Evolutionary conservation across 441 rosid species (phyloP).

Genomic region (Aquilaria agallochum): DNA sequence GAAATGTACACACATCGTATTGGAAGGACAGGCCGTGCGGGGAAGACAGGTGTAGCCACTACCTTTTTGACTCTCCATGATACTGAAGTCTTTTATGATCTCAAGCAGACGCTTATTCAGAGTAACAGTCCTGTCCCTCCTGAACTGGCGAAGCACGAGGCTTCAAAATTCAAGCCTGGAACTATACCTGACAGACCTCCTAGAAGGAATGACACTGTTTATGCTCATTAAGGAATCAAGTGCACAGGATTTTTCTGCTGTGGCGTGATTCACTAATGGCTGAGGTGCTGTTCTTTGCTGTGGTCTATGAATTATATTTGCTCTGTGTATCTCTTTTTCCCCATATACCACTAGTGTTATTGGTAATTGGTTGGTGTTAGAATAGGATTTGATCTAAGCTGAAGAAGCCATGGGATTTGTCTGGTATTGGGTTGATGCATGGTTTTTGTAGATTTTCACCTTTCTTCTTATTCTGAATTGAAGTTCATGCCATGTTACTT

Average conservation of each 20-base stretch:
- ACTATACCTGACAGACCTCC: slow-evolving; percentile 69
- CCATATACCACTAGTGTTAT: too few species aligned
- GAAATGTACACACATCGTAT: slow-evolving; percentile 95
- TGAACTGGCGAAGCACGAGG: slow-evolving; percentile 76
- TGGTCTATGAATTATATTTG: too few species aligned
- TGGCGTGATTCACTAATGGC: too few species aligned
- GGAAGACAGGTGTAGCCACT: slow-evolving; percentile 90
- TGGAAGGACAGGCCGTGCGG: slow-evolving; percentile 96
- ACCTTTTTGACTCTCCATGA: slow-evolving; percentile 68
- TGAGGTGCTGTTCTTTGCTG: too few species aligned
- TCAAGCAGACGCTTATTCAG: slow-evolving; percentile 76
- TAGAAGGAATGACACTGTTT: slow-evolving; percentile 74
- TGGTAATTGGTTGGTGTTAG: too few species aligned
- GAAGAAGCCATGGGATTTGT: too few species aligned
- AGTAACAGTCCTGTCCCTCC: slow-evolving; percentile 70
- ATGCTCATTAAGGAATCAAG: slow-evolving; percentile 39
- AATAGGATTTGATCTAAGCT: too few species aligned
- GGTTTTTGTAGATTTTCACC: too few species aligned
- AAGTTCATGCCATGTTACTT: too few species aligned
- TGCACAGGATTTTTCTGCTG: neutral
- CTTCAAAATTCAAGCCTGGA: slow-evolving; percentile 79
- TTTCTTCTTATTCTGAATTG: too few species aligned
- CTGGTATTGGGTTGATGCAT: too few species aligned
- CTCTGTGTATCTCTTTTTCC: too few species aligned
- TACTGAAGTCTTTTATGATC: slow-evolving; percentile 68